phyloP scores from a whole-genome alignment of 2,329 filamentous ascomycete species.

The Aureobasidium sp. region DNA sequence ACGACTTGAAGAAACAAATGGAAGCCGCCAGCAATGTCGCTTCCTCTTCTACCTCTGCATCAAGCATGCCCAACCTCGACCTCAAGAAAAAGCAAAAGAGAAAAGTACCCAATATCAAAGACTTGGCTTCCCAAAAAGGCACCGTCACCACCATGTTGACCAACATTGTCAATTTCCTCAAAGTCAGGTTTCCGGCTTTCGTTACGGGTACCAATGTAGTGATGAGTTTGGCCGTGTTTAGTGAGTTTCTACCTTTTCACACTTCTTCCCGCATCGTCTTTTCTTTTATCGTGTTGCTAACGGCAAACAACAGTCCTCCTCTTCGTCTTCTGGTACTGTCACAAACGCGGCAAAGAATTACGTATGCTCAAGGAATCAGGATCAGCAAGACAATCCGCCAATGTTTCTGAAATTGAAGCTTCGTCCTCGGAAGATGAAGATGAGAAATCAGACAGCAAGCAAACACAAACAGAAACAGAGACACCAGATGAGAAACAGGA shows the following conservation, averaged over 20 bases:
- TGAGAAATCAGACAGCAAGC: not conserved
- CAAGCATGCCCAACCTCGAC: not conserved
- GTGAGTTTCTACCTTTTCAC: constrained; percentile 27
- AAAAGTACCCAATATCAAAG: constrained; percentile 63
- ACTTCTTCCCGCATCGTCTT: too few relatives aligned
- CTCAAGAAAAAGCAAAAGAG: constrained; percentile 43
- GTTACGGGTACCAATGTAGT: constrained; percentile 79
- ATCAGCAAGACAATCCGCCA: not conserved
- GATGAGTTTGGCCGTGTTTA: constrained; percentile 79
- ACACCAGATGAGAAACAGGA: not conserved
- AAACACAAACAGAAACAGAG: too few relatives aligned
- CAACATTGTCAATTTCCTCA: constrained; percentile 84
- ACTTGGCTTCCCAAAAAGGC: constrained; percentile 78
- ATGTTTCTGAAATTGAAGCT: not conserved
- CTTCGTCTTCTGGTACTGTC: constrained; percentile 95
- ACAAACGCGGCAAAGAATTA: constrained; percentile 85
- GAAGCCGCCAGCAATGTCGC: constrained; percentile 27
- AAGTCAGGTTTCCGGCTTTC: constrained; percentile 80
- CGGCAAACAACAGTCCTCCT: constrained; percentile 57
- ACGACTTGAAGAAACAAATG: constrained; percentile 32
- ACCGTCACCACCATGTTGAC: constrained; percentile 75
- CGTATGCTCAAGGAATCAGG: constrained; percentile 47
- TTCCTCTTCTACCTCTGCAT: not conserved
- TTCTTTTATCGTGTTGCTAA: not conserved
- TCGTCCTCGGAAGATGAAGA: not conserved